Evolutionary conservation across 306 rosid genomes (phyloP).

Genomic region (Albizia julibrissin): DNA sequence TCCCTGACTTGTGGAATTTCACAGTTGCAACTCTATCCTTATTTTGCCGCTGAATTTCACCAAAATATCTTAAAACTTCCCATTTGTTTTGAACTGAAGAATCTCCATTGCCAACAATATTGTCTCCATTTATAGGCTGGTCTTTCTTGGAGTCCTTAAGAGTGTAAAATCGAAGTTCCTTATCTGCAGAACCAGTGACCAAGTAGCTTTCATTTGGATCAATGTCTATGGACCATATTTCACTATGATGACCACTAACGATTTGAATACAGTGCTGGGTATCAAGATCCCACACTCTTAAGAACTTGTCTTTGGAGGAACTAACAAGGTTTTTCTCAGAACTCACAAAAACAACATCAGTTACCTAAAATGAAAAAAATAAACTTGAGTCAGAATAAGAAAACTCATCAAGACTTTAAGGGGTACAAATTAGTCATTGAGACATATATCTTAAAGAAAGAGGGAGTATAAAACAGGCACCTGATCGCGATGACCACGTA

Average conservation of each 20-base stretch:
- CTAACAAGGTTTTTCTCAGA: constrained; percentile 80
- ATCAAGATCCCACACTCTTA: constrained; percentile 98
- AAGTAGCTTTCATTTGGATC: constrained; percentile 75
- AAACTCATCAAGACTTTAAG: neutral
- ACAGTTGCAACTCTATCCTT: constrained; percentile 88
- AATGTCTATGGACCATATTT: constrained; percentile 86
- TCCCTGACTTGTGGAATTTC: constrained; percentile 80
- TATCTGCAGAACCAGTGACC: constrained; percentile 90
- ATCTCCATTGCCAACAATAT: constrained; percentile 40
- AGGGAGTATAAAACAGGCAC: constrained; percentile 27
- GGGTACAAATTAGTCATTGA: neutral
- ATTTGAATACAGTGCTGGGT: constrained; percentile 98
- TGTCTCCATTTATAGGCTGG: constrained; percentile 41
- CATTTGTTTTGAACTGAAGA: constrained; percentile 58
- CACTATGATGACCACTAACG: constrained; percentile 91
- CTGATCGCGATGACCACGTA: constrained; percentile 91
- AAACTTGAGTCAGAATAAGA: neutral
- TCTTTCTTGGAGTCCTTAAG: constrained; percentile 58
- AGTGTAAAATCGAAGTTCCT: constrained; percentile 77
- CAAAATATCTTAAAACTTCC: constrained; percentile 78
- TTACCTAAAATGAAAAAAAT: constrained; percentile 60
- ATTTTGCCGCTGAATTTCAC: constrained; percentile 80
- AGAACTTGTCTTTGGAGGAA: constrained; percentile 89
- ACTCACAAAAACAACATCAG: constrained; percentile 76
- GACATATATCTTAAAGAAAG: neutral